A percentile compares a stretch with the other conserved stretches of the same genome.
phyloP scores from a whole-genome alignment of 2,329 filamentous ascomycete genomes.

The Cladosporium sp. region DNA sequence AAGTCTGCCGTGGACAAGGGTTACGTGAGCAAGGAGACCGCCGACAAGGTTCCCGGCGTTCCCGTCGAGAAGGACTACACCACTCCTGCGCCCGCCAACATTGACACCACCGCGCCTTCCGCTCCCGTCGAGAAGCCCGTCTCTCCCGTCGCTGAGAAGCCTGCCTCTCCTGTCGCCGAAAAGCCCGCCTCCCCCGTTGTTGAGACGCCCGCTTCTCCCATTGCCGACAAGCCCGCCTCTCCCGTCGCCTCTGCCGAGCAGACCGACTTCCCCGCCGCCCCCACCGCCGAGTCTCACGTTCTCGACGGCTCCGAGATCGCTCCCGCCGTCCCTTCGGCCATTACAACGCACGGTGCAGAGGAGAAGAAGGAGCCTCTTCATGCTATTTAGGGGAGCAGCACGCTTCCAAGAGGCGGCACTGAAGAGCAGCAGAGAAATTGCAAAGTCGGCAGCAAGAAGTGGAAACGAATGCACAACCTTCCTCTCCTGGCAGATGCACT shows the following conservation, averaged over 20 bases:
- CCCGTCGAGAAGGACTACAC: conserved; percentile 16
- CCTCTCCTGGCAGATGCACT: not conserved
- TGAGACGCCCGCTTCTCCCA: no score
- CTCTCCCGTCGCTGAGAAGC: conserved; percentile 7
- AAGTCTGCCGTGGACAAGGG: conserved; percentile 33
- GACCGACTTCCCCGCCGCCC: not conserved
- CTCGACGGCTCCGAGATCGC: not conserved
- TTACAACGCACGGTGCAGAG: conserved; percentile 1
- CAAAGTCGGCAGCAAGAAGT: conserved; percentile 2
- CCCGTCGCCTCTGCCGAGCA: not conserved
- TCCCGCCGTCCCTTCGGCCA: not conserved
- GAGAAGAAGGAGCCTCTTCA: conserved; percentile 8
- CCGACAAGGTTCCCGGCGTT: conserved; percentile 21
- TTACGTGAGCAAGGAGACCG: conserved; percentile 32
- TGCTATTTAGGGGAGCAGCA: conserved; percentile 6
- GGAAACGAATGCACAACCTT: not conserved
- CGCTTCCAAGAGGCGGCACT: not conserved
- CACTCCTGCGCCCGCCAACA: conserved; percentile 2
- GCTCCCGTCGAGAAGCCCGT: conserved; percentile 9
- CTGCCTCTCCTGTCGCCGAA: conserved; percentile 1
- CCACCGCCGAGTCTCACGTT: conserved; percentile 4
- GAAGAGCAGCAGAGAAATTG: not conserved
- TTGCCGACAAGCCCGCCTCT: conserved; percentile 8
- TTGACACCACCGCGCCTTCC: conserved; percentile 2
- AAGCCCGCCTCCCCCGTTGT: conserved; percentile 6